Evolutionary conservation across 2,329 filamentous ascomycete species (phyloP), one percentile per base, ranked within the genome.

Genomic region (Penicillium hesseltinei): DNA sequence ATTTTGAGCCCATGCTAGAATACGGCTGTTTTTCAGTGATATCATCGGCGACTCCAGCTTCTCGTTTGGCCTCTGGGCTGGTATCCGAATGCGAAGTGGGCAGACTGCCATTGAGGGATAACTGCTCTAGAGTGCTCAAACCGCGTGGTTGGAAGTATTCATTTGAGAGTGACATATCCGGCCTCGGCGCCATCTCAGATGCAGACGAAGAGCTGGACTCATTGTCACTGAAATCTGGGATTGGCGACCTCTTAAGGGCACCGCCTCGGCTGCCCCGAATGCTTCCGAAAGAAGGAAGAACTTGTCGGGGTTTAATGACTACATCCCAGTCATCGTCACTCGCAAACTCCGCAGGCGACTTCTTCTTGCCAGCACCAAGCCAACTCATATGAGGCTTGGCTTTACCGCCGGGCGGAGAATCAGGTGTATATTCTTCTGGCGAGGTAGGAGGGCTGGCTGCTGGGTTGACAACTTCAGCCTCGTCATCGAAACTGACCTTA

Each of bases 401-500:
- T 48, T 71, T 75, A n/a, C 65, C 42, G 6, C 21, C 66, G 2
- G 67, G 69, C 13, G 74, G 72, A 1, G 66, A 67, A n/a, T 74
- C 77, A 27, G 71, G 67, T 4, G 68, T 55, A 39, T 69, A 66
- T 17, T 76, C 73, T 39, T 78, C 76, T 1, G 73, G 75, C 5
- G 74, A 77, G 7, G 73, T 75, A 31, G 75, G 72, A 48, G 75
- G 72, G 35, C 74, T 77, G 9, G 75, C 73, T 29, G 74, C 72
- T 19, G 77, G 69, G 21, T 78, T 80, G 29, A 82, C 76, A 27
- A 81, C 67, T 53, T 81, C 76, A 5, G 81, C 75, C 46, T 81
- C 79, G 43, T 85, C 83, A 56, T 86, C 84, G 63, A 88, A 97
- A 75, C 91, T 96, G 51, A 88, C 84, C 52, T 84, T 78, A 4